Evolutionary conservation across 441 rosid genomes (phyloP).

Genomic region (Omphalea diandra): DNA sequence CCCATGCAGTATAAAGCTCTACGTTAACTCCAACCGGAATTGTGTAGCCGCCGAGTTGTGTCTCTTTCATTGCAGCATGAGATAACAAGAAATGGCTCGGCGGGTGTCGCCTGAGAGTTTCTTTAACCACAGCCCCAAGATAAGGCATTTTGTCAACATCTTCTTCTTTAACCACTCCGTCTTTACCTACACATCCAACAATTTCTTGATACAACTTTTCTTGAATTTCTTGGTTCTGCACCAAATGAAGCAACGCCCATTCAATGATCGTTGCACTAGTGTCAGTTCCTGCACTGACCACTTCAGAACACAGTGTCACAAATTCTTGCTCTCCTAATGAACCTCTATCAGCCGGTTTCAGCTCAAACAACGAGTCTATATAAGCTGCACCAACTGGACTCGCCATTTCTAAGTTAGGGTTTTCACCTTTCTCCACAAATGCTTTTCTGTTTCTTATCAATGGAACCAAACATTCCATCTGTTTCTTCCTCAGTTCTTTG

Average conservation of each 20-base stretch:
- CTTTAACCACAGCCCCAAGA: conserved; percentile 70
- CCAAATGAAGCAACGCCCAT: conserved; percentile 79
- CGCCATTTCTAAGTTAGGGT: conserved; percentile 61
- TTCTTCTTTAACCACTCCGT: conserved; percentile 55
- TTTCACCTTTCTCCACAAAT: conserved; percentile 47
- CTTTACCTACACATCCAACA: conserved; percentile 48
- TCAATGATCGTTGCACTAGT: conserved; percentile 80
- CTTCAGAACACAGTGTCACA: conserved; percentile 81
- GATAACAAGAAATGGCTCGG: conserved; percentile 88
- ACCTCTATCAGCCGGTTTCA: conserved; percentile 42
- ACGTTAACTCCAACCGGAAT: conserved; percentile 63
- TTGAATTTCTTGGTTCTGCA: conserved; percentile 60
- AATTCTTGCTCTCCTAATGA: conserved; percentile 63
- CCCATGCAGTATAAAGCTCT: conserved; percentile 91
- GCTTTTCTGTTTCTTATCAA: conserved; percentile 57
- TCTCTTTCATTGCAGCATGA: conserved; percentile 63
- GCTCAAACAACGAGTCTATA: conserved; percentile 64
- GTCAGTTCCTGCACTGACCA: conserved; percentile 84
- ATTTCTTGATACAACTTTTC: conserved; percentile 64
- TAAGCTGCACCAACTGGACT: conserved; percentile 91
- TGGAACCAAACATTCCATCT: conserved; percentile 74
- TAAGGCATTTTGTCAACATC: conserved; percentile 65
- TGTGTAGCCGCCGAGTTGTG: conserved; percentile 69
- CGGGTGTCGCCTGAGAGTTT: conserved; percentile 89
- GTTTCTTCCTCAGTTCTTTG: conserved; percentile 54